Evolutionary conservation across 495 filamentous ascomycete genomes (phyloP), one percentile per base, ranked within the genome.

Genomic region (Daldinia concentrica): DNA sequence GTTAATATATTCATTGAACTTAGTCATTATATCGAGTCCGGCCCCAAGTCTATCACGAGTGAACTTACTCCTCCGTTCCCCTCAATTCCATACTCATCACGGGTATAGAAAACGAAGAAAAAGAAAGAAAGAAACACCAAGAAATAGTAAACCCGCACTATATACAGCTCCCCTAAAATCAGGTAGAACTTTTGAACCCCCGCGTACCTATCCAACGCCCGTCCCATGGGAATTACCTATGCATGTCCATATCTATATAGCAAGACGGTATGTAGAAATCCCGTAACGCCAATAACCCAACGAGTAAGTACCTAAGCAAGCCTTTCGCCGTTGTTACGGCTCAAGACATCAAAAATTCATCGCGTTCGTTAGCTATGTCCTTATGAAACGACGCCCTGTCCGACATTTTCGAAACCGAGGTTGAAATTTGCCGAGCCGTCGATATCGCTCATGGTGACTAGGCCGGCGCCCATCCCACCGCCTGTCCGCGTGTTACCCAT

Each of bases 401-500:
- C 69, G 12, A 26, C 22, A 7, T 19, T 45, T 17, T 72, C 69
- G 17, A 73, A 22, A 3, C 62, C 71, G 41, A 73, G n/a, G 43
- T 62, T 66, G 19, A 69, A 73, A 58, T 66, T 66, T 37, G 71
- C 65, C 26, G 66, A 63, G 30, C 71, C 71, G 43, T 73, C 71
- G 58, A 73, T 66, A 17, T 73, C 60, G 62, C 71, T 63, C 71
- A 73, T 73, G 43, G 71, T 65, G 24, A 69, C 65, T 45, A 69
- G 36, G 22, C 66, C 70, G 36, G 43, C 43, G 22, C 58, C 69
- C 4, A 37, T 15, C 30, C 22, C 37, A 11, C 59, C 51, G 27
- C 26, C 50, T 11, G 34, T n/a, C 19, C 60, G 36, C 12, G 60
- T n/a, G 4, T 41, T 50, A 12, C 56, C 58, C 39, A 72, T 79